Base-by-base conservation (phyloP, 306 rosid species). In the Malus sieversii region DNA sequence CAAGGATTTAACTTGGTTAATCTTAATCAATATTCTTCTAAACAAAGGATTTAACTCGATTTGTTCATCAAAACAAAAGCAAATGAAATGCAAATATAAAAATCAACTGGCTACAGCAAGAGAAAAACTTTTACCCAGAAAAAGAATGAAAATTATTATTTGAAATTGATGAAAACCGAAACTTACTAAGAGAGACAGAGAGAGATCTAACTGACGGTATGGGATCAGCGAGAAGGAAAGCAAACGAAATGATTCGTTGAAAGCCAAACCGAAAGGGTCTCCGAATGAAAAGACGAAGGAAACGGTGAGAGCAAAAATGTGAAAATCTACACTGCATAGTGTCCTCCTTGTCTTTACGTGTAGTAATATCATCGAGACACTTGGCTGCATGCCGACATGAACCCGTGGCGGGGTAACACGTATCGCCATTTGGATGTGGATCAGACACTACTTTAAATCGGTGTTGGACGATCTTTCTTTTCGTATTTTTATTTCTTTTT, bases 241-340 rank as follows among this genome's bases (percentile, higher is more conserved):
- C 19, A 16, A 33, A 23, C 20, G 14, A 58, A 42, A 57, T 6
- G 70, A 73, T 45, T 22, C 25, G 45, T 58, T 67, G 45, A 79
- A 73, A 22, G n/a, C 18, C 63, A 22, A 45, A 38, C 40, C 32
- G 52, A 16, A 16, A 66, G 48, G 55, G 32, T 68, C 44, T 60
- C 75, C 78, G 70, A 68, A 79, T 10, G 40, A 58, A 52, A 32
- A 59, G 75, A 68, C 42, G 45, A 46, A 12, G 44, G 60, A 58
- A 8, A 51, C 33, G 66, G 66, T 20, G 23, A 3, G 53, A 14
- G 72, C 16, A 8, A 14, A 8, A 14, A 63, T 32, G 40, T 32
- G 44, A 18, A 16, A 22, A 53, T 52, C 30, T 3, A 8, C 22
- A 48, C 53, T 15, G 19, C 19, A 48, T 7, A 46, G 2, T 46